phyloP scores from a whole-genome alignment of 2,329 filamentous ascomycete genomes.

The Colletotrichum sp. region DNA sequence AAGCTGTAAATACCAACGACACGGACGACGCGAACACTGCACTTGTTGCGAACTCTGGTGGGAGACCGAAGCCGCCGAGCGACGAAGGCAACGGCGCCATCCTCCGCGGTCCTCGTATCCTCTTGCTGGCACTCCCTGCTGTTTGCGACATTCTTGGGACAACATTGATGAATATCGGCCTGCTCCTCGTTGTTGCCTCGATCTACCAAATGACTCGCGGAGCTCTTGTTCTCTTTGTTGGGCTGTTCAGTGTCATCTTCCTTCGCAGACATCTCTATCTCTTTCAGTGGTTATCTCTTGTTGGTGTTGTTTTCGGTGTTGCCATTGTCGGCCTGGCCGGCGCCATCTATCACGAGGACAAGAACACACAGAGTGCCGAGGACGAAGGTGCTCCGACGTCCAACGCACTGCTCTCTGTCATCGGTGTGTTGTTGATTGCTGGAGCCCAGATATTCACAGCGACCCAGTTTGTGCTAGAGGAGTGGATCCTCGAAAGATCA shows the following conservation, averaged over 20 bases:
- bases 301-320: constrained; percentile 87
- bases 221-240: constrained; percentile 93
- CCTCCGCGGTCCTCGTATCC: constrained; percentile 73
- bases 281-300: constrained; percentile 93
- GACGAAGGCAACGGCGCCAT: constrained; percentile 58
- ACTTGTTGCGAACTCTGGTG: constrained; percentile 45
- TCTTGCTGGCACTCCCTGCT: constrained; percentile 82
- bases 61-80: constrained; percentile 52
- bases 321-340: constrained; percentile 90
- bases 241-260: constrained; percentile 92
- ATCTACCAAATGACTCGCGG: constrained; percentile 99
- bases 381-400: constrained; percentile 21
- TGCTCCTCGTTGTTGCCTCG: constrained; percentile 91
- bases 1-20: constrained; percentile 59
- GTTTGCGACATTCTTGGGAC: constrained; percentile 95
- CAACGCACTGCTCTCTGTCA: constrained; percentile 68
- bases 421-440: constrained; percentile 90
- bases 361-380: constrained; percentile 43
- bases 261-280: constrained; percentile 77
- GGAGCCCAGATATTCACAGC: constrained; percentile 96
- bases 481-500: constrained; percentile 79
- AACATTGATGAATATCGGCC: constrained; percentile 94
- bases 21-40: constrained; percentile 48
- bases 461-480: constrained; percentile 93
- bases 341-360: constrained; percentile 75